These are phyloP conservation scores for Aspergillus fijiensis DNA, from an alignment of 2,329 filamentous ascomycete genomes.

Conservation along the genomic window DNA sequence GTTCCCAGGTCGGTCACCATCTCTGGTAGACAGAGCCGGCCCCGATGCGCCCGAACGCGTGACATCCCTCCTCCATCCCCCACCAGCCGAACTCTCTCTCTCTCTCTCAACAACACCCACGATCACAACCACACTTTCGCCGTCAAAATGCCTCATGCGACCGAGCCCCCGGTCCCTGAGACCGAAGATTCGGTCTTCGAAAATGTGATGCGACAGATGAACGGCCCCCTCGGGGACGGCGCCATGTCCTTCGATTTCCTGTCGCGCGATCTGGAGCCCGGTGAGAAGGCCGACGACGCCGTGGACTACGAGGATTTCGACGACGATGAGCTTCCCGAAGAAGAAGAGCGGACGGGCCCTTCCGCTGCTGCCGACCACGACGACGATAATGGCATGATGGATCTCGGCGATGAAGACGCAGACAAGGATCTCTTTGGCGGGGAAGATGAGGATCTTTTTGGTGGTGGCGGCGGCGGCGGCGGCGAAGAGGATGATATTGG, in stretches of 20 bases:
- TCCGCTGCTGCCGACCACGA: constrained; percentile 7
- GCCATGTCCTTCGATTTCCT: constrained; percentile 42
- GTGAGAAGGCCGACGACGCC: constrained; percentile 87
- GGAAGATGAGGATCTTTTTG: constrained; percentile 43
- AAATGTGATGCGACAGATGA: constrained; percentile 44
- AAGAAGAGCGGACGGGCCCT: constrained; percentile 32
- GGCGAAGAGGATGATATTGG: background rate
- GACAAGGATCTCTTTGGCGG: constrained; percentile 27
- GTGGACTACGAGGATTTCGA: constrained; percentile 88
- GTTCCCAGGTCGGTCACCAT: background rate
- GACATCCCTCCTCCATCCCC: background rate
- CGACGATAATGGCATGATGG: constrained; percentile 53
- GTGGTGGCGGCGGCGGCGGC: constrained; percentile 14
- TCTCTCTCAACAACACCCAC: background rate
- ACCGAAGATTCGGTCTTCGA: constrained; percentile 42
- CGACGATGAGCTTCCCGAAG: constrained; percentile 83
- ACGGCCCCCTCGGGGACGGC: constrained; percentile 34
- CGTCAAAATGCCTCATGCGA: constrained; percentile 42
- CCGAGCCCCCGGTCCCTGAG: constrained; percentile 27
- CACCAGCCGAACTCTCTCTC: background rate
- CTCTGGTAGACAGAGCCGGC: constrained; percentile 7
- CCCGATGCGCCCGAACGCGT: constrained; percentile 13
- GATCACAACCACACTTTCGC: background rate
- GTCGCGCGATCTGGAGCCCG: constrained; percentile 43
- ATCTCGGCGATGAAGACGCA: constrained; percentile 47